Evolutionary conservation across 306 rosid genomes (phyloP), one percentile per base, ranked within the genome.

Genomic region (Dalbergia cochinchinensis): DNA sequence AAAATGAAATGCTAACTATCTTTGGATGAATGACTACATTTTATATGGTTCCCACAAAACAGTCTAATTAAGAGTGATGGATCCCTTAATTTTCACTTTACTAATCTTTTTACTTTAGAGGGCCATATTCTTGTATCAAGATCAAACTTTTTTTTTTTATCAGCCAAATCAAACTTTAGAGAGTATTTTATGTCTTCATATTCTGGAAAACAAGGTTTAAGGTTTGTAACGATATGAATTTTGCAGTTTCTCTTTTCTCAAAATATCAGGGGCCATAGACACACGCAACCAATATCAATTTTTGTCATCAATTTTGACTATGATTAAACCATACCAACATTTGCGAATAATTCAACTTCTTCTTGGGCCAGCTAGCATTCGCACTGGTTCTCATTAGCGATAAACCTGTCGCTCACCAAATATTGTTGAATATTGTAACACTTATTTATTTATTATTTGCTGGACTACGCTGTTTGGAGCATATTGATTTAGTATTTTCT

Each of bases 301-400:
- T 47, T 15, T 9, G 16, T 3, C 26, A 44, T 66, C 19, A 15
- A 11, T 50, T 50, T 1, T 71, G 44, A 53, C 65, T 22, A 8
- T 71, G 44, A 53, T 76, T 22, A 76, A 65, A 65, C 42, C 57
- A 48, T 15, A 58, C 54, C 51, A 13, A 35, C 69, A 76, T 51
- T 50, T 77, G 73, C 65, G 31, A 65, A 3, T 13, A 16, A 53
- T 65, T 50, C 42, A 35, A 20, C 8, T 20, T 11, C 34, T n/a
- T 53, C 73, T 20, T 64, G 18, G 6, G 59, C 41, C n/a, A 50
- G 65, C 39, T 65, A 8, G 80, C 55, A 19, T 37, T 12, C 42
- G 5, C 34, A 50, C 51, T 45, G 45, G 58, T 22, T 26, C 57
- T 50, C 57, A 14, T 50, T 50, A 50, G 5, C 14, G 14, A 50